Base-by-base conservation (phyloP, 495 filamentous ascomycete species). In the Penicillium verhagenii region DNA sequence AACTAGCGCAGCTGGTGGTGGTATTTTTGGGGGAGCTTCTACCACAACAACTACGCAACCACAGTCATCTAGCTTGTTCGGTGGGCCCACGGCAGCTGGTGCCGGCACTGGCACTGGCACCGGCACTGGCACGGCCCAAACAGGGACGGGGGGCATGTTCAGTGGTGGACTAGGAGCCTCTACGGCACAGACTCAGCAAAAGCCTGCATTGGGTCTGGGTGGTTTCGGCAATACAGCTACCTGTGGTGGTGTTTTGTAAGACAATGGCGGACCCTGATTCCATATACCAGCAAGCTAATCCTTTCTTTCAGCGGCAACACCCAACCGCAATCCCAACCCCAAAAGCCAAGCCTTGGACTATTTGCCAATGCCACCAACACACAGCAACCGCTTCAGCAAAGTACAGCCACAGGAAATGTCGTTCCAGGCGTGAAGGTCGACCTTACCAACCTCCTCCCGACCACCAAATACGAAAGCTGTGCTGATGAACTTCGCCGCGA, bases 381-480 rank as follows among this genome's bases (percentile, higher is more conserved):
- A 23, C 72, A 79, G 55, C 80, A 77, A 54, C 76, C 77, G 45
- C 76, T 80, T 55, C 71, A 71, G 59, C 54, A 79, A 72, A 63
- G 66, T 55, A 52, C 77, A 54, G 47, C 83, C 66, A 50, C 67
- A 59, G 54, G 61, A 18, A 68, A 68, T n/a, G 64, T 76, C 52
- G 68, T 79, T 37, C 72, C 88, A 6, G 90, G 91, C 6, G 89
- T 91, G 16, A 86, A 86, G 49, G 85, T 96, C 31, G 87, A 92
- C 70, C 65, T 88, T 25, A 81, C 79, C 67, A 86, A 90, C 64
- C 76, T 97, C 20, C 81, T 88, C 10, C 82, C 88, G 5, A 96
- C 91, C 0, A 96, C 94, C 7, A 87, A 94, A 51, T 96, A 91
- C 74, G 86, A 87, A 67, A 93, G 96, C 73, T 85, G 95, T 35